These are phyloP conservation scores for Pseudotsuga menziesii DNA, from an alignment of 75 land plant species.

Conservation along the genomic window DNA sequence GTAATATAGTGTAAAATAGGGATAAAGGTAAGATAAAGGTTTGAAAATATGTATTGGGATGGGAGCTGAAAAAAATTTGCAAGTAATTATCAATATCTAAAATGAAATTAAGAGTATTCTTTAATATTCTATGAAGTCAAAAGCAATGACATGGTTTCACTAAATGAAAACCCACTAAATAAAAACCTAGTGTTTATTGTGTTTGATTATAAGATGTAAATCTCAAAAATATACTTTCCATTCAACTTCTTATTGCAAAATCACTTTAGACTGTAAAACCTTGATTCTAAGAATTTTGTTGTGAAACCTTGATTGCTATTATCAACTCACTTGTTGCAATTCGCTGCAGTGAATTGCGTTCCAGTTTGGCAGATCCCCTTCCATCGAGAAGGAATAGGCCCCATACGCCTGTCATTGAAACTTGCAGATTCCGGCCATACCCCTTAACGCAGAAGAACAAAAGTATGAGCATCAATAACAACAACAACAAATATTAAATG, in stretches of 20 bases:
- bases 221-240: constrained; percentile 8
- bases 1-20: too few relatives aligned
- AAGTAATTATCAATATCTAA: too few relatives aligned
- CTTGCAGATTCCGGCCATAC: constrained; percentile 44
- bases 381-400: constrained; percentile 36
- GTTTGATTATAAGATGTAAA: background rate
- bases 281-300: background rate
- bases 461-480: too few relatives aligned
- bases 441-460: constrained; percentile 6
- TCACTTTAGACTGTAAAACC: too few relatives aligned
- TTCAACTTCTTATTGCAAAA: constrained; percentile 24
- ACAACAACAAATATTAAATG: background rate
- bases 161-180: too few relatives aligned
- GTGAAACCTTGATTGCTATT: background rate
- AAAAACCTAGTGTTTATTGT: too few relatives aligned
- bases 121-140: too few relatives aligned
- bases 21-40: too few relatives aligned
- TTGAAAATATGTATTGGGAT: too few relatives aligned
- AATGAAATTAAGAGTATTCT: too few relatives aligned
- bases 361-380: constrained; percentile 31
- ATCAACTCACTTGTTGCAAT: constrained; percentile 27
- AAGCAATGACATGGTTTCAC: too few relatives aligned
- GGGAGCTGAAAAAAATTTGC: too few relatives aligned
- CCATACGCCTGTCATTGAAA: constrained; percentile 26
- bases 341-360: background rate